Base-by-base conservation (phyloP, 23 red algal genomes). In the Cyanidioschyzon merolae region DNA sequence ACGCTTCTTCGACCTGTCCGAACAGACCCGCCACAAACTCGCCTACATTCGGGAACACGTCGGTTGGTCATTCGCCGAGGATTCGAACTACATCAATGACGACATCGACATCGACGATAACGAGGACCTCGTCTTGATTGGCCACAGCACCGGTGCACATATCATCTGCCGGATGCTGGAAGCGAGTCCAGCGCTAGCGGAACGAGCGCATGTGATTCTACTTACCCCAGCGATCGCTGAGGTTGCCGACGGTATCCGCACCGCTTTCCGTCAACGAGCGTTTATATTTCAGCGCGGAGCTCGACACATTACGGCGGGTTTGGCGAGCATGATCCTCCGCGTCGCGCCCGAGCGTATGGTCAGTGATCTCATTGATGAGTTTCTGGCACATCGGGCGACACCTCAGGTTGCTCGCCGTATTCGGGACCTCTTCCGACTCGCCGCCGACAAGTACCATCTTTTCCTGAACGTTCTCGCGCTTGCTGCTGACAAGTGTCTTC, bases 41-140 rank as follows among this genome's bases (percentile, higher is more conserved):
- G 1, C 50, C 0, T 90, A 90, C 76, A 40, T 90, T 77, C 67
- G 45, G 37, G 75, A 74, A 0, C 58, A 89, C 36, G 37, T 84
- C 1, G 32, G 29, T 12, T 71, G 63, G 63, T 12, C 50, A 24
- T 24, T 12, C 50, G n/a, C n/a, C n/a, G n/a, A n/a, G n/a, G n/a
- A n/a, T n/a, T n/a, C n/a, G n/a, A 57, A 57, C 50, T 12, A 24
- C 50, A 16, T 16, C 50, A 12, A 57, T 16, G 50, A 57, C 50
- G 50, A 57, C 15, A 35, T 15, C 2, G 45, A 54, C 21, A 32
- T 3, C 63, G 12, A 3, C 29, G 12, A 71, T 27, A 7, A 71
- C 21, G 63, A 71, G 2, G 63, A 15, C 12, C n/a, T 71, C 12
- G 29, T 71, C 2, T 27, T 71, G 12, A 32, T 71, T 27, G 63